These are phyloP conservation scores for Arabis hirsuta DNA, from an alignment of 345 rosid species.

Conservation along the genomic window DNA sequence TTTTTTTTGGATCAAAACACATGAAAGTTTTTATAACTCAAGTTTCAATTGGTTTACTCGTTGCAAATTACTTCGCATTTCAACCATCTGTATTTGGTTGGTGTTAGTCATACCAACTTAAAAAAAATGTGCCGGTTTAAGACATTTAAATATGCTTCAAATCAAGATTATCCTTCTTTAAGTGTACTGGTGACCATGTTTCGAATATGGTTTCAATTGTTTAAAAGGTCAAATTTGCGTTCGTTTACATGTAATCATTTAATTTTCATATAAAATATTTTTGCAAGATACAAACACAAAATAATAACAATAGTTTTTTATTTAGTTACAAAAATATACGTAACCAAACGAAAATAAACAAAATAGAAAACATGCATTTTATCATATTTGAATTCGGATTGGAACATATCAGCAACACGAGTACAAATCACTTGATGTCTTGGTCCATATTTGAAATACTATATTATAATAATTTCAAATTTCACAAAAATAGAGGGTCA, in stretches of 20 bases:
- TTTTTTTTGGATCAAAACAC: neutral
- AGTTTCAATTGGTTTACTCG: neutral
- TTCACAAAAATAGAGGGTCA: no score
- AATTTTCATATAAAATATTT: no score
- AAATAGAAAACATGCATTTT: no score
- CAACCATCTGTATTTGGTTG: neutral
- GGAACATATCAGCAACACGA: no score
- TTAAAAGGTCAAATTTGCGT: neutral
- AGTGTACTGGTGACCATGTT: neutral
- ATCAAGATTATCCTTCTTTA: neutral
- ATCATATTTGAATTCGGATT: no score
- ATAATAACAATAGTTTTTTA: no score
- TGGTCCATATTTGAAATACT: no score
- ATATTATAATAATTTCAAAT: no score
- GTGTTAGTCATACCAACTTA: neutral
- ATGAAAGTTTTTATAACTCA: neutral
- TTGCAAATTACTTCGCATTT: neutral
- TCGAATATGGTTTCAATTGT: conserved; percentile 4
- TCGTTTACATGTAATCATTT: neutral
- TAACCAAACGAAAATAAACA: no score
- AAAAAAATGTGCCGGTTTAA: neutral
- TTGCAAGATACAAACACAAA: no score
- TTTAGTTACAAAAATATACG: no score
- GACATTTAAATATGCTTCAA: conserved; percentile 1
- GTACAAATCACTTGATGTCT: no score